Percentiles rank a stretch among this genome's conserved stretches.
These are phyloP conservation scores for Candida sojae DNA, from an alignment of 1,139 yeast species.

Conservation along the genomic window DNA sequence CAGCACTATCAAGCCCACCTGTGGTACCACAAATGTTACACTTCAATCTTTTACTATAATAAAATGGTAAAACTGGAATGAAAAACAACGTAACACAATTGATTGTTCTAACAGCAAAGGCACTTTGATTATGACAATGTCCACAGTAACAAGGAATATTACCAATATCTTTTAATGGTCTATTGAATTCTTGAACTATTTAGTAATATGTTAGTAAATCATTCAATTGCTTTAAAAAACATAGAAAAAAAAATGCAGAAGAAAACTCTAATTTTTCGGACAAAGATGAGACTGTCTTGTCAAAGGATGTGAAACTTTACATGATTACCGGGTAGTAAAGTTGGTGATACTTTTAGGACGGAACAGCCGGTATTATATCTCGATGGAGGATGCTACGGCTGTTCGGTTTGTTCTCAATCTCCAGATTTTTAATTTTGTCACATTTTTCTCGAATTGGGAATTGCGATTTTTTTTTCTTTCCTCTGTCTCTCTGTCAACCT, in stretches of 20 bases:
- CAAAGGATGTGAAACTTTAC: neutral
- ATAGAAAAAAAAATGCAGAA: neutral
- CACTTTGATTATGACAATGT: conserved; percentile 49
- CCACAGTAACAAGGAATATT: conserved; percentile 34
- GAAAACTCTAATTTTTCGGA: neutral
- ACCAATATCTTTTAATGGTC: conserved; percentile 30
- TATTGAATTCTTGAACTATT: conserved; percentile 31
- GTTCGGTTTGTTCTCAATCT: too few species aligned
- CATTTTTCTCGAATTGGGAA: too few species aligned
- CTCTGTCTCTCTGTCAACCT: too few species aligned
- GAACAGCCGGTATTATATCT: neutral
- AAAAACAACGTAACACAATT: conserved; percentile 47
- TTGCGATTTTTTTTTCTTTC: too few species aligned
- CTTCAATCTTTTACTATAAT: conserved; percentile 37
- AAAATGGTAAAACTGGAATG: conserved; percentile 47
- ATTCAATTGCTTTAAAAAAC: neutral
- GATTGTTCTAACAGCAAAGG: conserved; percentile 42
- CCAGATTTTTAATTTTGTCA: too few species aligned
- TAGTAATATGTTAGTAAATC: conserved; percentile 4
- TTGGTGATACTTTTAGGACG: neutral
- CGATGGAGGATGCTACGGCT: too few species aligned
- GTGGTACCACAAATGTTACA: conserved; percentile 49
- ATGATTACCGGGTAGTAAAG: neutral
- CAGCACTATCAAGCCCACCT: conserved; percentile 34
- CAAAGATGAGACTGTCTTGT: too few species aligned